Base-by-base conservation (phyloP, 1,284 basidiomycete species). In the Sphaerobolus stellatus region DNA sequence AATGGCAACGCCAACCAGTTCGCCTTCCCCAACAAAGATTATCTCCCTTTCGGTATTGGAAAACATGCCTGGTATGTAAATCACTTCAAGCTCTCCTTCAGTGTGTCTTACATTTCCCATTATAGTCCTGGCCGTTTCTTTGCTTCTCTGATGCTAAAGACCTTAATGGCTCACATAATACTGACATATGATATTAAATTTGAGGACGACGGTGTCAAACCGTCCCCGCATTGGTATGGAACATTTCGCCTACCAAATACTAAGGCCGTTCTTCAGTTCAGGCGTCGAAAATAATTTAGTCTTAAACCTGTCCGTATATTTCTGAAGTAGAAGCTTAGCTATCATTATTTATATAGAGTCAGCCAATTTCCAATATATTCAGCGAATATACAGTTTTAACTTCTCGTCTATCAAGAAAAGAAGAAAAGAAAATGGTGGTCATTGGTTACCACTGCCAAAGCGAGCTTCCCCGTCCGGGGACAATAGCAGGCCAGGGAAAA, bases 101-200 rank as follows among this genome's bases (percentile, higher is more conserved):
- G 2, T 52, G 28, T 18, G 20, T 52, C n/a, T 30, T 27, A 27
- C n/a, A 27, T 24, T 4, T 25, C 18, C n/a, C 18, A 43, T 22
- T 20, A 40, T 46, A 68, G 66, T 50, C 66, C 66, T 3, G 66
- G 66, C 2, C 59, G 66, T 8, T 67, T 67, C 56, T 68, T 66
- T 48, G 66, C 56, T 1, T 58, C 58, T 27, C 64, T 54, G 46
- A 61, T 66, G 43, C 40, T 67, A 18, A 68, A 68, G 47, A 25
- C 44, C 9, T 54, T 68, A 52, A 53, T 68, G 41, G 66, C 66
- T 5, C 59, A 65, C 40, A 29, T 66, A 20, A 25, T 67, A 6
- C 8, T 58, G 31, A 59, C 55, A 6, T 68, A 67, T 56, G 66
- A 68, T 40, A 48, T 68, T 44, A 58, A 56, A 24, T 53, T 62